Evolutionary conservation across 2,329 filamentous ascomycete genomes (phyloP).

Genomic region (Beauveria medogensis): DNA sequence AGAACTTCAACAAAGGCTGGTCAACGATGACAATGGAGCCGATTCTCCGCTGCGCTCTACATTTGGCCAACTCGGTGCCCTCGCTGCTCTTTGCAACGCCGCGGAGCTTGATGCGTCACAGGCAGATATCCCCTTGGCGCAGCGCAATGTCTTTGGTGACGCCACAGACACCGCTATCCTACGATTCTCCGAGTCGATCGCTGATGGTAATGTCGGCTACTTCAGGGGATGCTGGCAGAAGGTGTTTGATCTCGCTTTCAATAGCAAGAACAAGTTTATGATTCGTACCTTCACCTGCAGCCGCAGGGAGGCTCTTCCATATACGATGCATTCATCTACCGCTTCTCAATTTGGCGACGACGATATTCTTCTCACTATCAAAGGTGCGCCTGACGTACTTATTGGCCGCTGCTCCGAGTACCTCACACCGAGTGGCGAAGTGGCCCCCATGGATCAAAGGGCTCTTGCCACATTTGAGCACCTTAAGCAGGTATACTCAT

Average conservation of each 20-base stretch:
- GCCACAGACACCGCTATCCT: constrained; percentile 70
- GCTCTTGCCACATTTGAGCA: constrained; percentile 41
- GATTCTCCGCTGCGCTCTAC: constrained; percentile 17
- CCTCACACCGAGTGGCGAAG: constrained; percentile 46
- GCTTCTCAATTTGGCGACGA: constrained; percentile 25
- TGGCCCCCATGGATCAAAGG: constrained; percentile 38
- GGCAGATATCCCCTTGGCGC: constrained; percentile 45
- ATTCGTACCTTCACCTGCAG: constrained; percentile 50
- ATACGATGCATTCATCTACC: constrained; percentile 31
- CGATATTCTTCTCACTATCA: constrained; percentile 58
- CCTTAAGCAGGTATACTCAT: constrained; percentile 61
- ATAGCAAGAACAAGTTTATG: constrained; percentile 81
- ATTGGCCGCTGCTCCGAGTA: constrained; percentile 54
- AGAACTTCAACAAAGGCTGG: constrained; percentile 36
- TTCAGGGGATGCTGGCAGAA: constrained; percentile 56
- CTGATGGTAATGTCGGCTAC: constrained; percentile 44
- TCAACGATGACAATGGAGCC: not conserved
- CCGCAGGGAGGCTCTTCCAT: constrained; percentile 22
- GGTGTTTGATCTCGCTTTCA: constrained; percentile 63
- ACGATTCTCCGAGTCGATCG: constrained; percentile 58
- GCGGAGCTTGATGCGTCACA: constrained; percentile 66
- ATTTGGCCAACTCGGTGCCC: constrained; percentile 49
- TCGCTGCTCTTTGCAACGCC: constrained; percentile 64
- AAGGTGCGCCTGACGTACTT: constrained; percentile 69
- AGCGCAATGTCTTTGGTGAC: constrained; percentile 63